Percentiles rank a stretch among this genome's conserved stretches.
These are phyloP conservation scores for Musa balbisiana DNA, from an alignment of 202 grass and related monocot genomes.

Conservation along the genomic window DNA sequence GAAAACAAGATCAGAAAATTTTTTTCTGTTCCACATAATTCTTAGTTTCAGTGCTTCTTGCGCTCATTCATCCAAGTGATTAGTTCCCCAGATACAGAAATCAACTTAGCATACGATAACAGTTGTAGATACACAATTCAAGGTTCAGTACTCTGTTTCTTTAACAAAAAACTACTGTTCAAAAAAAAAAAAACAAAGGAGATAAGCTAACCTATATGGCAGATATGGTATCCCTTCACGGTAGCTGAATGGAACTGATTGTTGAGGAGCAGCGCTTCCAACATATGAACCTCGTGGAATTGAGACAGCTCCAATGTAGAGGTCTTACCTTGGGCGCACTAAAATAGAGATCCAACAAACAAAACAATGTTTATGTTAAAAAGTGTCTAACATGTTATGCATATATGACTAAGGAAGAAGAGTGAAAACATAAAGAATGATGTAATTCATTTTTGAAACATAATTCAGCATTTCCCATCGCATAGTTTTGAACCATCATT, in stretches of 20 bases:
- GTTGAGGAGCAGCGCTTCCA: constrained; percentile 7
- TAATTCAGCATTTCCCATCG: no score
- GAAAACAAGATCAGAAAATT: not conserved
- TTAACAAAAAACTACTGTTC: not conserved
- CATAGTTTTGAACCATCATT: no score
- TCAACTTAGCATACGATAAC: not conserved
- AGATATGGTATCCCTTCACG: constrained; percentile 3
- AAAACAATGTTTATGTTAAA: not conserved
- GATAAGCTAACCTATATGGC: constrained; percentile 7
- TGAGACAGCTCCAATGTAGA: constrained; percentile 4
- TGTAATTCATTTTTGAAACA: not conserved
- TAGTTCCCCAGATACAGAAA: not conserved
- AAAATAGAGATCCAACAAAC: constrained; percentile 11
- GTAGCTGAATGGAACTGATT: constrained; percentile 9
- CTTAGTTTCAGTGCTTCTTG: not conserved
- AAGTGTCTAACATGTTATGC: not conserved
- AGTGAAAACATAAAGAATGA: not conserved
- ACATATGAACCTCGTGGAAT: constrained; percentile 2
- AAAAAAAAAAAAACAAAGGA: not conserved
- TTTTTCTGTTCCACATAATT: not conserved
- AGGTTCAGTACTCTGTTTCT: not conserved
- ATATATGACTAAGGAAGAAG: not conserved
- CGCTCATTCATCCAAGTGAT: not conserved
- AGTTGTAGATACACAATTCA: no score
- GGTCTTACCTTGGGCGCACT: constrained; percentile 1